Conservation (phyloP, 306 rosid species). For the Inga laurina region DNA sequence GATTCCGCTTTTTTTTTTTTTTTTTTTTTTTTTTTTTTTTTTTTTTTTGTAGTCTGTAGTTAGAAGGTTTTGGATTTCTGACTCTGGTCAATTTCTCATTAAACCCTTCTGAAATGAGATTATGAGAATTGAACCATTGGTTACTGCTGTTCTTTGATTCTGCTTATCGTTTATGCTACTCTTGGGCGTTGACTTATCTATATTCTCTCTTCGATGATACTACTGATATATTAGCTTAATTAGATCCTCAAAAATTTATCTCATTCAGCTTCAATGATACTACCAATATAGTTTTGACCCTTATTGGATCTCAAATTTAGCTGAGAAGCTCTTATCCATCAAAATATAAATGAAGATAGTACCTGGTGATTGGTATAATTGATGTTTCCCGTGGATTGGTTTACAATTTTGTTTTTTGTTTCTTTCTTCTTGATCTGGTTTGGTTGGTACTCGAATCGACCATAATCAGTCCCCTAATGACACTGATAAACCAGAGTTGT, state of each 20-base stretch:
- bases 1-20: neutral
- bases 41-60: neutral
- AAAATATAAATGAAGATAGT: neutral
- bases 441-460: neutral
- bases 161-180: neutral
- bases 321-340: neutral
- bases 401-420: neutral
- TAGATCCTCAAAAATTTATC: neutral
- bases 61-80: neutral
- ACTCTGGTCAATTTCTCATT: neutral
- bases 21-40: too few species aligned
- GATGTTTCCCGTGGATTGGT: neutral
- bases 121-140: neutral
- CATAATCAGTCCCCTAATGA: neutral
- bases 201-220: neutral
- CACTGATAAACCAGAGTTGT: neutral
- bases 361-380: neutral
- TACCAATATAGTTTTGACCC: neutral
- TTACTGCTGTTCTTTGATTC: neutral
- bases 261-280: neutral
- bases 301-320: neutral
- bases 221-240: neutral
- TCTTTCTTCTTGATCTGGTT: neutral
- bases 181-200: neutral
- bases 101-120: neutral